A percentile compares a stretch with the other conserved stretches of the same genome.
Conservation (phyloP, 2,329 filamentous ascomycete species). For the Dichotomopilus funicola region DNA sequence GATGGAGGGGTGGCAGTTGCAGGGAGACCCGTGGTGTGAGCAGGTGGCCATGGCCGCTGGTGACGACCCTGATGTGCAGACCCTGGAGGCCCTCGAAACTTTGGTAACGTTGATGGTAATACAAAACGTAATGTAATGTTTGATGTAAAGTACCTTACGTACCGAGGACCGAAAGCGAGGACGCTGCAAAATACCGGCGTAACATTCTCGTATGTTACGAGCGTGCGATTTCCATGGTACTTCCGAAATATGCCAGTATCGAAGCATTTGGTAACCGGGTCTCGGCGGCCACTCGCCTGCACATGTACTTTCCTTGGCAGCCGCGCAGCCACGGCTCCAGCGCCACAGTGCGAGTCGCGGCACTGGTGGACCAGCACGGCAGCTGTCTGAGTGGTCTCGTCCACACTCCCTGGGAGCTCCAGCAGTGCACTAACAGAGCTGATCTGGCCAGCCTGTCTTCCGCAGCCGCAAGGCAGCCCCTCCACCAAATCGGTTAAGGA, state of each 20-base stretch:
- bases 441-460: slow-evolving; percentile 23
- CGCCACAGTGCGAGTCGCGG: slow-evolving; percentile 10
- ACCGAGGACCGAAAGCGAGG: too few relatives aligned
- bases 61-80: too few relatives aligned
- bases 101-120: too few relatives aligned
- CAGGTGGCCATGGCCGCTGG: too few relatives aligned
- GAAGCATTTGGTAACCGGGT: not conserved
- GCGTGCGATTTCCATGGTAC: too few relatives aligned
- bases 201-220: too few relatives aligned
- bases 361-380: not conserved
- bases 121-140: too few relatives aligned
- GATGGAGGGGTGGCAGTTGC: too few relatives aligned
- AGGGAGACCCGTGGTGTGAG: too few relatives aligned
- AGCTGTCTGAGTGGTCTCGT: not conserved
- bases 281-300: not conserved
- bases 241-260: not conserved
- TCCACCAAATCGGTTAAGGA: slow-evolving; percentile 12
- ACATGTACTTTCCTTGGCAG: not conserved
- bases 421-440: not conserved
- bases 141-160: too few relatives aligned
- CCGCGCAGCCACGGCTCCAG: slow-evolving; percentile 4
- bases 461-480: slow-evolving; percentile 8
- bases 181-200: too few relatives aligned
- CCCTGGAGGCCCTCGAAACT: too few relatives aligned
- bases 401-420: not conserved